Conservation (phyloP, 1,284 basidiomycete species). For the Heliocybe sulcata region DNA sequence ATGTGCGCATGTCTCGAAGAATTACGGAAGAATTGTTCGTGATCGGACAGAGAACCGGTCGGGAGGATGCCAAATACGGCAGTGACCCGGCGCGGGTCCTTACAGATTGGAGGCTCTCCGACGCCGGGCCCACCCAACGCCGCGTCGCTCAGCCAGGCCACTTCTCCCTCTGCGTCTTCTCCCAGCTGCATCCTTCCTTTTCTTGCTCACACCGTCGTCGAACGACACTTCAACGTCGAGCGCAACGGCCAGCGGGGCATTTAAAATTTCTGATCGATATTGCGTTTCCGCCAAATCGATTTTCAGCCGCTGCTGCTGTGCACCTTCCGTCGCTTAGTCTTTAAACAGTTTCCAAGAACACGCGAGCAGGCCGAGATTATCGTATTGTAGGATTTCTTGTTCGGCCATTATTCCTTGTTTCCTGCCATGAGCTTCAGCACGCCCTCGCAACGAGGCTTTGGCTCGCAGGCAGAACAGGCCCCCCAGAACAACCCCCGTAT, state of each 20-base stretch:
- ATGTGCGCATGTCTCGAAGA: neutral
- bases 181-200: neutral
- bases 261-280: constrained; percentile 2
- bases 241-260: neutral
- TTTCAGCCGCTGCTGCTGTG: neutral
- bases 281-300: neutral
- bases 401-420: constrained; percentile 15
- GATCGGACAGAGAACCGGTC: neutral
- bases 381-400: constrained; percentile 13
- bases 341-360: neutral
- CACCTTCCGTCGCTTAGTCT: neutral
- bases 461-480: constrained; percentile 17
- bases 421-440: constrained; percentile 35
- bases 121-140: neutral
- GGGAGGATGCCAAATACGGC: neutral
- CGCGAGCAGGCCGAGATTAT: constrained; percentile 5
- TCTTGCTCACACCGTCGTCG: neutral
- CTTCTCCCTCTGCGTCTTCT: neutral
- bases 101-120: neutral
- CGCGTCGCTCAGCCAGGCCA: neutral
- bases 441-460: constrained; percentile 29
- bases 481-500: constrained; percentile 15
- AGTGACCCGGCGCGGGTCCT: neutral
- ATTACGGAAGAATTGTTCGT: neutral
- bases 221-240: neutral